Base-by-base conservation (phyloP, 495 filamentous ascomycete genomes). In the Physcia stellaris region DNA sequence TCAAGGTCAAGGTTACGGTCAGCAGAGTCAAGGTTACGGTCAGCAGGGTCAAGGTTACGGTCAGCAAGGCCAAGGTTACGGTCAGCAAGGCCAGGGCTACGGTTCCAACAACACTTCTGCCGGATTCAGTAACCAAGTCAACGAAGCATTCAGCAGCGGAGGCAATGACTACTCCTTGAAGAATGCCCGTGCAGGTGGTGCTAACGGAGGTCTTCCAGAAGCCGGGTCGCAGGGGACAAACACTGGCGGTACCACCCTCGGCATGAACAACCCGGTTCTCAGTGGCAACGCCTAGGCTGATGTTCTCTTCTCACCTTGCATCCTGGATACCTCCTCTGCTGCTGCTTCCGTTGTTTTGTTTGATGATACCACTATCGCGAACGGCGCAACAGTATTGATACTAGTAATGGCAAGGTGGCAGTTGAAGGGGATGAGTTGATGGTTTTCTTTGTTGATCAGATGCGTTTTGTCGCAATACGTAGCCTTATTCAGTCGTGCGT, bases 101-200 rank as follows among this genome's bases (percentile, higher is more conserved):
- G 45, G 40, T 34, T 32, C 37, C 10, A 42, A 48, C 41, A 50
- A 49, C 34, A 49, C 48, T 17, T 50, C 65, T 11, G 46, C 54
- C 9, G 64, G 58, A 10, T 75, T 75, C 54, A 64, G 64, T 23
- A 70, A 64, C 42, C 64, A 77, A 49, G 59, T 75, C 24, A 64
- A 71, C 47, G 50, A 71, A 35, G 66, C 68, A 4, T 71, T 75
- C 40, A 57, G 58, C 49, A 56, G 37, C 35, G 15, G 35, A 11
- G 32, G 38, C 21, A 48, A 55, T 18, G 47, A 49, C 29, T 42
- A 46, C 29, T 35, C 45, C 18, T 32, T 54, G 24, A 50, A 54
- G 5, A 42, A 44, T 26, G 5, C 42, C 7, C n/a, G n/a, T n/a
- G n/a, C n/a, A n/a, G n/a, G n/a, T n/a, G n/a, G n/a, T n/a, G n/a